phyloP scores from a whole-genome alignment of 2,329 filamentous ascomycete genomes.

The Celoporthe dispersa region DNA sequence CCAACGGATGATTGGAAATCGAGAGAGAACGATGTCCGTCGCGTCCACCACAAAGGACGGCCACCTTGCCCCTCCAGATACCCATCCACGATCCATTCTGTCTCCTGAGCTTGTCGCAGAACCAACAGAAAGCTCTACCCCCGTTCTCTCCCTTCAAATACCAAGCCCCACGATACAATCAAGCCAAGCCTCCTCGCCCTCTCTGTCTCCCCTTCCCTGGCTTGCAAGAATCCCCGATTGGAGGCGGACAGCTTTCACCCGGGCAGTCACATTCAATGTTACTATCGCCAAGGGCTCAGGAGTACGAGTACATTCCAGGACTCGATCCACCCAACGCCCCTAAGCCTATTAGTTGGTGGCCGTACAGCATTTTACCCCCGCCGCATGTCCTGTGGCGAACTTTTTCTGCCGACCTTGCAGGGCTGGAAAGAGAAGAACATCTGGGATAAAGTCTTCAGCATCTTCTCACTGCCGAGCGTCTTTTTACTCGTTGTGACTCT shows the following conservation, averaged over 20 bases:
- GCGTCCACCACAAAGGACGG: slow-evolving; percentile 37
- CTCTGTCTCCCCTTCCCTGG: slow-evolving; percentile 69
- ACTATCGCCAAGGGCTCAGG: slow-evolving; percentile 45
- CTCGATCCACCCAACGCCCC: slow-evolving; percentile 44
- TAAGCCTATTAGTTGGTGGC: slow-evolving; percentile 76
- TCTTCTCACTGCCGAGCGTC: slow-evolving; percentile 87
- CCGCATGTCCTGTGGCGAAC: slow-evolving; percentile 73
- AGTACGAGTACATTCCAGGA: slow-evolving; percentile 43
- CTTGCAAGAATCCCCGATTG: slow-evolving; percentile 63
- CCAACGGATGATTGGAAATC: slow-evolving; percentile 37
- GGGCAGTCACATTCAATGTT: slow-evolving; percentile 57
- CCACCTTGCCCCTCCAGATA: slow-evolving; percentile 39
- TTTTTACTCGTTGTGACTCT: slow-evolving; percentile 88
- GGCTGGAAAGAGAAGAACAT: slow-evolving; percentile 80
- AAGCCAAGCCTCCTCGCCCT: slow-evolving; percentile 52
- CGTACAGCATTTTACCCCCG: slow-evolving; percentile 72
- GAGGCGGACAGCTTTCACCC: slow-evolving; percentile 24
- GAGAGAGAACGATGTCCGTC: slow-evolving; percentile 29
- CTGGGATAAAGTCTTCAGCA: slow-evolving; percentile 81
- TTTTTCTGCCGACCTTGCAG: slow-evolving; percentile 83
- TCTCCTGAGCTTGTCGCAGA: slow-evolving; percentile 31
- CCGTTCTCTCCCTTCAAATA: slow-evolving; percentile 46
- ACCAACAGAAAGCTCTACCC: slow-evolving; percentile 26
- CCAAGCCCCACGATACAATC: slow-evolving; percentile 48
- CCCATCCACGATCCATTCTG: slow-evolving; percentile 16